Percentiles rank a stretch among this genome's conserved stretches.
Evolutionary conservation across 2,329 filamentous ascomycete genomes (phyloP).

Genomic region (Intubia oerlemansii): DNA sequence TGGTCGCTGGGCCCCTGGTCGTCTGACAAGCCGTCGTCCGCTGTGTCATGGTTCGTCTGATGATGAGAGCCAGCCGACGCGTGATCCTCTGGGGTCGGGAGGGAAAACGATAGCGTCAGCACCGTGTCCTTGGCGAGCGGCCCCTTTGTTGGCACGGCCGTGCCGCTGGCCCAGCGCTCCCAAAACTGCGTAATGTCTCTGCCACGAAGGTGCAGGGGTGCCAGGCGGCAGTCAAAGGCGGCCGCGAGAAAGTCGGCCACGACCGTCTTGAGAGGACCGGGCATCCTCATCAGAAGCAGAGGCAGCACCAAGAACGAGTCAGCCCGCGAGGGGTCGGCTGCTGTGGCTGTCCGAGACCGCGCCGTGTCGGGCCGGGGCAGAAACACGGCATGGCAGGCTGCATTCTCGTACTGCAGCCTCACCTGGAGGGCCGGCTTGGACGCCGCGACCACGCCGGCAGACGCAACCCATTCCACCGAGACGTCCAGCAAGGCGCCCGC

Average conservation of each 20-base stretch:
- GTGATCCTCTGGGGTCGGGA: neutral
- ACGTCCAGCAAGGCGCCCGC: slow-evolving; percentile 25
- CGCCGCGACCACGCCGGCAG: slow-evolving; percentile 10
- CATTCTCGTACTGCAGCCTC: slow-evolving; percentile 29
- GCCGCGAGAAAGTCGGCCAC: slow-evolving; percentile 28
- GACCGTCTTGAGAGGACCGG: slow-evolving; percentile 25
- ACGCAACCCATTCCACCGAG: slow-evolving; percentile 23
- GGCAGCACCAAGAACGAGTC: slow-evolving; percentile 24
- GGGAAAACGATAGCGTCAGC: slow-evolving; percentile 25
- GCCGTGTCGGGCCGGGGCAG: slow-evolving; percentile 16
- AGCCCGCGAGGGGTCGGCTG: neutral
- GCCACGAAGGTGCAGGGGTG: slow-evolving; percentile 26
- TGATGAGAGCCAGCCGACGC: no score
- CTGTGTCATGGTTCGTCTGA: no score
- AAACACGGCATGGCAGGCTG: slow-evolving; percentile 26
- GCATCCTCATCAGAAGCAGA: slow-evolving; percentile 33
- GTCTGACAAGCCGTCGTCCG: no score
- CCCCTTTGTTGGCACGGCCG: slow-evolving; percentile 14
- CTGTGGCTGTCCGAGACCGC: neutral
- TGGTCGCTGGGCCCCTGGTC: no score
- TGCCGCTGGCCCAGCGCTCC: slow-evolving; percentile 27
- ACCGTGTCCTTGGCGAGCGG: slow-evolving; percentile 23
- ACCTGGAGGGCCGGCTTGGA: slow-evolving; percentile 18
- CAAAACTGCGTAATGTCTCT: slow-evolving; percentile 25
- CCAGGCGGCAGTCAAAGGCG: slow-evolving; percentile 35